A percentile compares a stretch with the other conserved stretches of the same genome.
Conservation (phyloP, 768 basidiomycete genomes). For the Boletus eberwhitei region DNA sequence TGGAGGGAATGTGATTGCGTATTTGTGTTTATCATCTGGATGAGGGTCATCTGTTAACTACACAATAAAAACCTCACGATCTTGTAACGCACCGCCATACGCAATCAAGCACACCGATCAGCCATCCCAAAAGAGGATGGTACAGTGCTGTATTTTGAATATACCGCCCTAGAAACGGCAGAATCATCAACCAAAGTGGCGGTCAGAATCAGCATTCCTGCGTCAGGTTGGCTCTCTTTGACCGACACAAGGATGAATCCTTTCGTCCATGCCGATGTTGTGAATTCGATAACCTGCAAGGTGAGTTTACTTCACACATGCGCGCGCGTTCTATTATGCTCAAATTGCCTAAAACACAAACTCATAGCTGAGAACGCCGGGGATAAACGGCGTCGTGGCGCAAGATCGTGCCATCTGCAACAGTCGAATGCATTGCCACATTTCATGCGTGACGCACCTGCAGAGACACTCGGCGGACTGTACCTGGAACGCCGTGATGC, state of each 20-base stretch:
- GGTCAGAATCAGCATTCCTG: background rate
- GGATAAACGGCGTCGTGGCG: background rate
- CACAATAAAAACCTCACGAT: background rate
- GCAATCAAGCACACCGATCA: background rate
- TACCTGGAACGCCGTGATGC: background rate
- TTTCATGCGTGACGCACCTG: background rate
- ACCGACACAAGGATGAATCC: background rate
- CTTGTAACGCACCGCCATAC: background rate
- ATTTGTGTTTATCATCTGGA: background rate
- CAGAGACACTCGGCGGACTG: background rate
- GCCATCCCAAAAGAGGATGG: background rate
- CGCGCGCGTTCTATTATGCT: background rate
- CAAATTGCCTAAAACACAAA: background rate
- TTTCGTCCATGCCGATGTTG: background rate
- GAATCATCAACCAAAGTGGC: background rate
- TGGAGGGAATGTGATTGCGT: background rate
- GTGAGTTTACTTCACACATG: background rate
- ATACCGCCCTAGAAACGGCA: background rate
- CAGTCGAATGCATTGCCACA: background rate
- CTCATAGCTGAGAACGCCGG: background rate
- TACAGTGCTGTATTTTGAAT: background rate
- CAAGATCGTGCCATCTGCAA: background rate
- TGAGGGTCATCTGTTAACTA: background rate
- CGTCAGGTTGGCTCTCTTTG: background rate
- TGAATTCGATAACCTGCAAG: background rate